Conservation (phyloP, 83 land plant genomes). For the Picea abies region DNA sequence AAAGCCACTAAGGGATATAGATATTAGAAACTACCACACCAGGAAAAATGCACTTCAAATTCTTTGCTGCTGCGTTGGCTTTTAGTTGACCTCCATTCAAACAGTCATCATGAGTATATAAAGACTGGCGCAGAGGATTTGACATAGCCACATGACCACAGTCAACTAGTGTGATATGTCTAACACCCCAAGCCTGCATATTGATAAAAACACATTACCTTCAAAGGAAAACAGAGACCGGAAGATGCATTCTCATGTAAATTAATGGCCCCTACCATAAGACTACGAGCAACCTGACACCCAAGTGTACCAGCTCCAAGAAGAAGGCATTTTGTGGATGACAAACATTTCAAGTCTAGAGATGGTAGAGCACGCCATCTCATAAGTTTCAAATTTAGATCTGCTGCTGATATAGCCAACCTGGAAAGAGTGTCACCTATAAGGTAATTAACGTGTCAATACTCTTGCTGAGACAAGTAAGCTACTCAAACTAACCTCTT, state of each 20-base stretch:
- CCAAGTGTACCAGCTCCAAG: slow-evolving; percentile 99
- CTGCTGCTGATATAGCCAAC: slow-evolving; percentile 90
- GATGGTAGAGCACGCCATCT: slow-evolving; percentile 94
- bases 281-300: slow-evolving; percentile 96
- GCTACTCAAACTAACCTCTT: slow-evolving; percentile 42
- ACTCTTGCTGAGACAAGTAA: neutral
- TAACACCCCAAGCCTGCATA: slow-evolving; percentile 95
- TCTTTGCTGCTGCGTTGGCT: slow-evolving; percentile 85
- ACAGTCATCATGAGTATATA: slow-evolving; percentile 89
- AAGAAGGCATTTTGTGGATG: slow-evolving; percentile 78
- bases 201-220: neutral
- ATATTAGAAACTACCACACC: slow-evolving; percentile 80
- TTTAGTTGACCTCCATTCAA: slow-evolving; percentile 90
- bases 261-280: slow-evolving; percentile 70
- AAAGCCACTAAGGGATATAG: slow-evolving; percentile 30
- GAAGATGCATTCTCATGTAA: neutral
- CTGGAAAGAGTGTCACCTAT: slow-evolving; percentile 38
- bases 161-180: slow-evolving; percentile 91
- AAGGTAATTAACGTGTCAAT: neutral
- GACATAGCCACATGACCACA: slow-evolving; percentile 94
- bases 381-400: slow-evolving; percentile 96
- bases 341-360: slow-evolving; percentile 57
- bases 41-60: slow-evolving; percentile 81
- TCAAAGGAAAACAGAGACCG: neutral
- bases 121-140: slow-evolving; percentile 92